phyloP scores from a whole-genome alignment of 805 yeast species.

The Barnettozyma californica region DNA sequence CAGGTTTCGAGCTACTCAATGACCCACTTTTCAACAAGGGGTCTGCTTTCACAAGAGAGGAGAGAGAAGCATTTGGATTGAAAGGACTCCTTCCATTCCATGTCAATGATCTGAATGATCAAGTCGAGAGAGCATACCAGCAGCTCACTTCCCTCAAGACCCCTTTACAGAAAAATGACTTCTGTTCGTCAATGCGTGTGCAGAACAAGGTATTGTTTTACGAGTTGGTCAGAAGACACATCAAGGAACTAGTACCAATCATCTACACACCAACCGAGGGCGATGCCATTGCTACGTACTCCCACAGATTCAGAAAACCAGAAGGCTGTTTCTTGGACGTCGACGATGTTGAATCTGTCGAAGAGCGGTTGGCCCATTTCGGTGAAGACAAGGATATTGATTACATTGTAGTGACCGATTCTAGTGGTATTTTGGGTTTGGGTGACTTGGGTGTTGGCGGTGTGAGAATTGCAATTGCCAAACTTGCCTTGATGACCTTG shows the following conservation, averaged over 20 bases:
- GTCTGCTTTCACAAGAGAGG: slow-evolving; percentile 86
- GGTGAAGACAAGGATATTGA: slow-evolving; percentile 91
- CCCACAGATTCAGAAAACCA: slow-evolving; percentile 89
- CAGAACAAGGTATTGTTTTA: slow-evolving; percentile 89
- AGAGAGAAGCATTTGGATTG: slow-evolving; percentile 74
- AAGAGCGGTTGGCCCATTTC: slow-evolving; percentile 64
- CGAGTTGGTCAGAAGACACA: slow-evolving; percentile 81
- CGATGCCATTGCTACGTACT: slow-evolving; percentile 91
- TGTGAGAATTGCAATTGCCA: slow-evolving; percentile 85
- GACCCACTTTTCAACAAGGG: slow-evolving; percentile 91
- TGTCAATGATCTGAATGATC: slow-evolving; percentile 81
- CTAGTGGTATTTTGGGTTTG: slow-evolving; percentile 94
- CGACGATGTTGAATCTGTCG: slow-evolving; percentile 73
- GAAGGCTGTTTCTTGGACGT: slow-evolving; percentile 93
- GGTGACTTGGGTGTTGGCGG: slow-evolving; percentile 99
- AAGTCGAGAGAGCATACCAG: slow-evolving; percentile 85
- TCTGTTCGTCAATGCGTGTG: slow-evolving; percentile 85
- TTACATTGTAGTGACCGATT: slow-evolving; percentile 91
- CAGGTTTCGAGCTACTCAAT: slow-evolving; percentile 74
- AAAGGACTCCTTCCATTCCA: slow-evolving; percentile 80
- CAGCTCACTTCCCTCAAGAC: slow-evolving; percentile 76
- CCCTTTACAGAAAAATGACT: slow-evolving; percentile 86
- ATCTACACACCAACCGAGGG: slow-evolving; percentile 90
- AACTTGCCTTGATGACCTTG: slow-evolving; percentile 92
- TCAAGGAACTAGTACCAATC: slow-evolving; percentile 80